phyloP scores from a whole-genome alignment of 305 asterid genomes.

The Fraxinus albicans region DNA sequence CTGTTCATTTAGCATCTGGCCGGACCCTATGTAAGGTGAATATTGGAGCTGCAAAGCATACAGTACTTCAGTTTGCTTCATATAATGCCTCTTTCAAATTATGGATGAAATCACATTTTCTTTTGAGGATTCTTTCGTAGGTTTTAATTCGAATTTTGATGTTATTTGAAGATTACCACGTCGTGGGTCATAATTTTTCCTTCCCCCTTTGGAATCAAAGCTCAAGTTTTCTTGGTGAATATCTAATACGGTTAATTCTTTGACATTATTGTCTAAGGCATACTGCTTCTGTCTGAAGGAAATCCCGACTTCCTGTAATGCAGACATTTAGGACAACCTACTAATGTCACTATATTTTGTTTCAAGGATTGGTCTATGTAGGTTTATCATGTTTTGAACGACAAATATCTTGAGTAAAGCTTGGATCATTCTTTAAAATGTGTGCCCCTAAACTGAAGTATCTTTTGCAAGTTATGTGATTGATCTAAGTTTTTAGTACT shows the following conservation, averaged over 20 bases:
- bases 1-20: slow-evolving; percentile 92
- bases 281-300: slow-evolving; percentile 12
- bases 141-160: slow-evolving; percentile 5
- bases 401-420: slow-evolving; percentile 11
- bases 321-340: slow-evolving; percentile 4
- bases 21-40: slow-evolving; percentile 93
- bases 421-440: slow-evolving; percentile 7
- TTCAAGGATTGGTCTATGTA: slow-evolving; percentile 4
- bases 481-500: slow-evolving; percentile 3
- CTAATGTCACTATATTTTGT: not conserved
- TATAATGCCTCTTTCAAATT: slow-evolving; percentile 4
- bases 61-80: slow-evolving; percentile 13
- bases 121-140: slow-evolving; percentile 3
- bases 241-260: not conserved
- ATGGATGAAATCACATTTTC: not conserved
- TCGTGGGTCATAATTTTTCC: not conserved
- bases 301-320: slow-evolving; percentile 1
- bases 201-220: slow-evolving; percentile 4
- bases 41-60: slow-evolving; percentile 10
- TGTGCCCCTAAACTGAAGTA: not conserved
- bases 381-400: slow-evolving; percentile 2
- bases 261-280: slow-evolving; percentile 3
- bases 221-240: not conserved
- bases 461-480: slow-evolving; percentile 8
- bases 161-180: slow-evolving; percentile 1